Conservation (phyloP, 2,329 filamentous ascomycete species). For the Sporothrix luriei region DNA sequence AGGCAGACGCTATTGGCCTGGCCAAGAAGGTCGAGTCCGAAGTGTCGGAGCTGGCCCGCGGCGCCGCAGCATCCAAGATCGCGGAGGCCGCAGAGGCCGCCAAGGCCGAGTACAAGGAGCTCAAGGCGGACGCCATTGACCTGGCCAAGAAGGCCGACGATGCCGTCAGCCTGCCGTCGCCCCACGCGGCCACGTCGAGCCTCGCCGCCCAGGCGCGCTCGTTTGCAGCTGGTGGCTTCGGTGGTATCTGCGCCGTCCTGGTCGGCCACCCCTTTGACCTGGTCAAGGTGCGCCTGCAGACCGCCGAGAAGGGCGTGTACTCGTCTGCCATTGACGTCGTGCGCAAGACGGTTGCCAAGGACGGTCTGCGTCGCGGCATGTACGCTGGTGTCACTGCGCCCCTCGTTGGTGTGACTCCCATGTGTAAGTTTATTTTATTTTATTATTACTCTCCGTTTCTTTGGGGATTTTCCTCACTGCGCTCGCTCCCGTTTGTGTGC, state of each 20-base stretch:
- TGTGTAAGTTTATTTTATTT: constrained; percentile 94
- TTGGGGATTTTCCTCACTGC: neutral
- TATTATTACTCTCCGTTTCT: too few species aligned
- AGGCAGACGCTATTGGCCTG: constrained; percentile 26
- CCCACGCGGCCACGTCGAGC: constrained; percentile 39
- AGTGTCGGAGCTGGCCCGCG: too few species aligned
- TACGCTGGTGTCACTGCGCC: constrained; percentile 98
- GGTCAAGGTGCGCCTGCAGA: constrained; percentile 96
- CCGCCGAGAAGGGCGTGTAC: constrained; percentile 91
- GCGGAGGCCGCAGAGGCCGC: constrained; percentile 44
- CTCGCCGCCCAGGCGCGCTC: constrained; percentile 67
- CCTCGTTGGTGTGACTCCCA: constrained; percentile 92
- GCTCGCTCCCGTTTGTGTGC: constrained; percentile 13
- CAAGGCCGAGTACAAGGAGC: constrained; percentile 50
- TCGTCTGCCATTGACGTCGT: constrained; percentile 89
- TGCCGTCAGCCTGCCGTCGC: constrained; percentile 43
- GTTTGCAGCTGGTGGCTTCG: constrained; percentile 85
- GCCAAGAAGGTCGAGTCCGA: too few species aligned
- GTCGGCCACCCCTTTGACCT: constrained; percentile 97
- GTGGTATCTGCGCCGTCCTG: constrained; percentile 89
- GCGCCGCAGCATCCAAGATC: neutral
- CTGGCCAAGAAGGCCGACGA: constrained; percentile 27
- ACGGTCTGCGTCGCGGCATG: constrained; percentile 77
- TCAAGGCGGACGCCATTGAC: constrained; percentile 46
- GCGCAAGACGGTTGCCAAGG: constrained; percentile 79